A percentile compares a stretch with the other conserved stretches of the same genome.
Conservation (phyloP, 164 flowering plant species). For the Tinospora cordifolia region DNA sequence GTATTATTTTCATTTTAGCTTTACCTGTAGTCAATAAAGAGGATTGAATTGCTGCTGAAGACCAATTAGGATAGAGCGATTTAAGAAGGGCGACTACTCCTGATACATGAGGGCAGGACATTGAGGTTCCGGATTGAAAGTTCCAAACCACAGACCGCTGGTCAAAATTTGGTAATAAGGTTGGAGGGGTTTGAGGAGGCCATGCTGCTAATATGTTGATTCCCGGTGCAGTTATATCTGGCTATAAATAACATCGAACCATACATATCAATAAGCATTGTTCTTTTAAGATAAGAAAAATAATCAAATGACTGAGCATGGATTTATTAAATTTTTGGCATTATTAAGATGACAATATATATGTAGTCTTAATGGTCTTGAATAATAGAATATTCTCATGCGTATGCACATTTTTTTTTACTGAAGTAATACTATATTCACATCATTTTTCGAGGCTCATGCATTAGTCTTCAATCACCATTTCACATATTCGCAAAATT, state of each 20-base stretch:
- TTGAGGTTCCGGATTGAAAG: constrained; percentile 61
- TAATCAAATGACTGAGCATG: not conserved
- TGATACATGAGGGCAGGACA: constrained; percentile 76
- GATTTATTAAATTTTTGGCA: no score
- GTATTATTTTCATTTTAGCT: no score
- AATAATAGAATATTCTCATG: no score
- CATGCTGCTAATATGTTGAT: constrained; percentile 61
- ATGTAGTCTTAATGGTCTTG: not conserved
- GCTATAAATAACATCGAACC: constrained; percentile 25
- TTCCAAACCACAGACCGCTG: constrained; percentile 45
- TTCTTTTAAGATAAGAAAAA: not conserved
- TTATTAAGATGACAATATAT: no score
- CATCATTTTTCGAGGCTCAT: no score
- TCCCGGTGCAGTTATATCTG: constrained; percentile 67
- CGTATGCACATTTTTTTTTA: no score
- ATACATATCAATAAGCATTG: not conserved
- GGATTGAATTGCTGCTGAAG: constrained; percentile 61
- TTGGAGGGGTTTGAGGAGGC: constrained; percentile 46
- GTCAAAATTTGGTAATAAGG: constrained; percentile 22
- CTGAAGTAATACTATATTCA: no score
- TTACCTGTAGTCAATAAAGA: constrained; percentile 68
- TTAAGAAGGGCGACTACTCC: constrained; percentile 58
- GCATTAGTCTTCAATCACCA: no score
- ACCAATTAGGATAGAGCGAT: constrained; percentile 61
- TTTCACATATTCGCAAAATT: no score